Evolutionary conservation across 2,329 filamentous ascomycete species (phyloP).

Genomic region (Aplosporella prunicola): DNA sequence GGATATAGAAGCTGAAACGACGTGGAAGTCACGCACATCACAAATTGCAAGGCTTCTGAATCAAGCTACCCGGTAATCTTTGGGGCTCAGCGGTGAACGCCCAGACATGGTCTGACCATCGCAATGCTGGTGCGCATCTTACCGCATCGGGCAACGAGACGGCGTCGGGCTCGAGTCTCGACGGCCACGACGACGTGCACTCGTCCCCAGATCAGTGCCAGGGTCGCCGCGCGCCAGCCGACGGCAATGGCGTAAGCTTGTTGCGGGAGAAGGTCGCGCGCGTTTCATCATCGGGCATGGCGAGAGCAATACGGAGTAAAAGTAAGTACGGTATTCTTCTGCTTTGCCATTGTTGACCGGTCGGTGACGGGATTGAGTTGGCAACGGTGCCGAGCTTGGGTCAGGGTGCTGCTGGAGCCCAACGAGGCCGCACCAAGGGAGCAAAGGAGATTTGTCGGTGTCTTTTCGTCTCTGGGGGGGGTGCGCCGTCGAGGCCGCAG

Average conservation of each 20-base stretch:
- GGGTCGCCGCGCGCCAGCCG: constrained; percentile 8
- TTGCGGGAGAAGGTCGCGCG: constrained; percentile 9
- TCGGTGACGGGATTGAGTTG: constrained; percentile 1
- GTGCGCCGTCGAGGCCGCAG: constrained; percentile 2
- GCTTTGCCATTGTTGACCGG: background rate
- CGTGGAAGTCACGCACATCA: constrained; percentile 12
- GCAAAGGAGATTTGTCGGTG: background rate
- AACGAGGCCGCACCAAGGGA: constrained; percentile 1
- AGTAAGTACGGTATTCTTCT: background rate
- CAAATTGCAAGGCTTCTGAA: constrained; percentile 13
- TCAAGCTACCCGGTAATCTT: constrained; percentile 12
- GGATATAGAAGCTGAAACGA: constrained; percentile 13
- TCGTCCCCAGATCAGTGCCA: constrained; percentile 2
- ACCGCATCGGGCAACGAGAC: constrained; percentile 4
- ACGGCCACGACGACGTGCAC: constrained; percentile 2
- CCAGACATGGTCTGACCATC: constrained; percentile 9
- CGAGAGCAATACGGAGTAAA: no score
- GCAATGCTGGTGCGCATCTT: constrained; percentile 9
- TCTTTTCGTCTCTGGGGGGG: constrained; percentile 1
- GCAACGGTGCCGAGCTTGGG: constrained; percentile 4
- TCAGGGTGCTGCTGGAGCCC: background rate
- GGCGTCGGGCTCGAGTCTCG: constrained; percentile 3
- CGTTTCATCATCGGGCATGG: no score
- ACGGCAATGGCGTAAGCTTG: constrained; percentile 12
- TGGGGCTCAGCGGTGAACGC: constrained; percentile 12